These are phyloP conservation scores for Bothriochloa decipiens DNA, from an alignment of 176 grass and related monocot genomes.

Conservation along the genomic window DNA sequence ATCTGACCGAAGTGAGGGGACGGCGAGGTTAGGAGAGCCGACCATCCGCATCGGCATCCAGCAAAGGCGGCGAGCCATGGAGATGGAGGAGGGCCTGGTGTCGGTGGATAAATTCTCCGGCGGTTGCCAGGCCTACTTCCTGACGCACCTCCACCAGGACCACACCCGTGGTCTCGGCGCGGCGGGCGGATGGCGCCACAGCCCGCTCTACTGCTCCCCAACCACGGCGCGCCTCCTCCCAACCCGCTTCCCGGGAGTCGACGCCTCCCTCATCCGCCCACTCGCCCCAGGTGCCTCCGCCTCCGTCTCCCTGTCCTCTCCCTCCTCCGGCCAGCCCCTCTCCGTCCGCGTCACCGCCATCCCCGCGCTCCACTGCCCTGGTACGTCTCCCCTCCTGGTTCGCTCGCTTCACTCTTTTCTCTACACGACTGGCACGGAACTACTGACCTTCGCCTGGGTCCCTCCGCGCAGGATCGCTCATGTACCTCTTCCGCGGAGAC, in stretches of 20 bases:
- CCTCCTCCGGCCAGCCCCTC: slow-evolving; percentile 21
- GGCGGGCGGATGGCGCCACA: slow-evolving; percentile 54
- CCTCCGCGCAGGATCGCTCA: slow-evolving; percentile 59
- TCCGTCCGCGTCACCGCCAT: slow-evolving; percentile 71
- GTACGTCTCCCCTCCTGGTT: slow-evolving; percentile 22
- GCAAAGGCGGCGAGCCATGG: slow-evolving; percentile 31
- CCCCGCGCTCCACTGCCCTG: slow-evolving; percentile 76
- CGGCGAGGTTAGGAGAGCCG: neutral
- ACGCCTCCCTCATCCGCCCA: slow-evolving; percentile 67
- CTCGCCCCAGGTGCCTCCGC: slow-evolving; percentile 48
- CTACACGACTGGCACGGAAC: neutral
- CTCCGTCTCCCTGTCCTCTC: slow-evolving; percentile 46
- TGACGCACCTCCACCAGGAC: slow-evolving; percentile 89
- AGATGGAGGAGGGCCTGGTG: slow-evolving; percentile 68
- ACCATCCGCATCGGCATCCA: neutral
- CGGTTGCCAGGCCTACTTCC: slow-evolving; percentile 75
- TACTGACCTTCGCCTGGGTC: neutral
- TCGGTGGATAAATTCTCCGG: slow-evolving; percentile 66
- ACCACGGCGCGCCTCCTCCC: slow-evolving; percentile 72
- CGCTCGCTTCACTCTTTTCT: neutral
- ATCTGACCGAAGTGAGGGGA: neutral
- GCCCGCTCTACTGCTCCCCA: slow-evolving; percentile 82
- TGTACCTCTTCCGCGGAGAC: slow-evolving; percentile 88
- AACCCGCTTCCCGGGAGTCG: slow-evolving; percentile 67
- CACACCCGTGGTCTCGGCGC: slow-evolving; percentile 73